These are phyloP conservation scores for Dimocarpus longan DNA, from an alignment of 345 rosid genomes.

Conservation along the genomic window DNA sequence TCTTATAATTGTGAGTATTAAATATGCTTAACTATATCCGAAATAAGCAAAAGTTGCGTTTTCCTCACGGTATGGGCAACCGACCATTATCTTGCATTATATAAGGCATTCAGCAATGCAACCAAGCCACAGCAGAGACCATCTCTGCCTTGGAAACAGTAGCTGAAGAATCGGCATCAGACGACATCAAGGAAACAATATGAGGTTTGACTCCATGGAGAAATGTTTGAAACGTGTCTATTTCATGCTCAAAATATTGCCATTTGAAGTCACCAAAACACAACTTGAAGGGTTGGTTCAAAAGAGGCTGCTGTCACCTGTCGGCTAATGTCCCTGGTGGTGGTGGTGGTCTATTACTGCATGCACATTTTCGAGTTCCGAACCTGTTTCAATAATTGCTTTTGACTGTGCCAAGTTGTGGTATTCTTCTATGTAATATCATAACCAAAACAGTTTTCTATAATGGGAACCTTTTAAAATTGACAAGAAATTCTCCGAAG, in stretches of 20 bases:
- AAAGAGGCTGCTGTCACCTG: neutral
- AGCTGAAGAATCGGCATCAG: neutral
- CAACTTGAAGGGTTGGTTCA: neutral
- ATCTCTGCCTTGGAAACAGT: neutral
- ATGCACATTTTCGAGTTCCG: neutral
- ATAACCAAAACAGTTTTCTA: neutral
- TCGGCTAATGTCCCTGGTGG: neutral
- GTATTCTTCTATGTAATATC: neutral
- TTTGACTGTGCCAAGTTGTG: neutral
- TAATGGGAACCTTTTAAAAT: neutral
- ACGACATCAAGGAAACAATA: neutral
- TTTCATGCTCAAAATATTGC: neutral
- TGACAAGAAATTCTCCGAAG: neutral
- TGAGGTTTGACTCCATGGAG: neutral
- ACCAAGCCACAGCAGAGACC: neutral
- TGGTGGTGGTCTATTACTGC: neutral
- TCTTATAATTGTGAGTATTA: too few species aligned
- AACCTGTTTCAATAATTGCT: too few species aligned
- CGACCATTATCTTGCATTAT: too few species aligned
- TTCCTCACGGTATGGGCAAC: too few species aligned
- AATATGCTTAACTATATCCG: too few species aligned
- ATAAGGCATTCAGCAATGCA: neutral
- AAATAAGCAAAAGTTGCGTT: too few species aligned
- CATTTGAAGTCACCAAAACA: neutral
- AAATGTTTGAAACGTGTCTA: conserved; percentile 1